Conservation (phyloP, 106 monocot genomes). For the Platanthera guangdongensis region DNA sequence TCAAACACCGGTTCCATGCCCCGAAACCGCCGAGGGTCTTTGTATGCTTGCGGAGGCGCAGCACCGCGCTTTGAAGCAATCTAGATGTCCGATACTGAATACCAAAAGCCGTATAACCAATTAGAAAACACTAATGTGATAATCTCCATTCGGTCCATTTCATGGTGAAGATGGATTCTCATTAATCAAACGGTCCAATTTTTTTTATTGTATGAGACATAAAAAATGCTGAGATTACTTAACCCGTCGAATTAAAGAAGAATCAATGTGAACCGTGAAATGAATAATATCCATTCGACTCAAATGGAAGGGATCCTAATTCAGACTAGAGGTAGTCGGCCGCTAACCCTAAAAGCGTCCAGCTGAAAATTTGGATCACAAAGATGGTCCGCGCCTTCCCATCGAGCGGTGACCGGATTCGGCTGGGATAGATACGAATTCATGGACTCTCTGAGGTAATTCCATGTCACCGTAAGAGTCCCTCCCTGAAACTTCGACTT, state of each 20-base stretch:
- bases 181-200: too few relatives aligned
- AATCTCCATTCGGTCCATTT: too few relatives aligned
- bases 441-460: constrained; percentile 94
- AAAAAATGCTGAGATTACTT: too few relatives aligned
- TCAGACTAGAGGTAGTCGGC: too few relatives aligned
- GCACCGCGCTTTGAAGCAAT: constrained; percentile 73
- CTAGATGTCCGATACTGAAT: constrained; percentile 82
- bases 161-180: too few relatives aligned
- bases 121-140: too few relatives aligned
- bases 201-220: too few relatives aligned
- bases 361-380: constrained; percentile 89
- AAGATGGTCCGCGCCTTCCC: constrained; percentile 90
- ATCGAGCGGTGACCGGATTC: constrained; percentile 80
- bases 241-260: too few relatives aligned
- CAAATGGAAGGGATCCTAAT: too few relatives aligned
- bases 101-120: too few relatives aligned
- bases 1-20: constrained; percentile 96
- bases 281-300: too few relatives aligned
- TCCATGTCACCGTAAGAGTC: constrained; percentile 76
- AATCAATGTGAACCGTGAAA: too few relatives aligned
- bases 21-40: constrained; percentile 83
- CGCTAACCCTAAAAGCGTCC: constrained; percentile 84
- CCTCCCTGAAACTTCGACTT: constrained; percentile 82
- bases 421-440: constrained; percentile 62
- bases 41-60: constrained; percentile 64